Evolutionary conservation across 495 filamentous ascomycete species (phyloP).

Genomic region (Tricharina praecox): DNA sequence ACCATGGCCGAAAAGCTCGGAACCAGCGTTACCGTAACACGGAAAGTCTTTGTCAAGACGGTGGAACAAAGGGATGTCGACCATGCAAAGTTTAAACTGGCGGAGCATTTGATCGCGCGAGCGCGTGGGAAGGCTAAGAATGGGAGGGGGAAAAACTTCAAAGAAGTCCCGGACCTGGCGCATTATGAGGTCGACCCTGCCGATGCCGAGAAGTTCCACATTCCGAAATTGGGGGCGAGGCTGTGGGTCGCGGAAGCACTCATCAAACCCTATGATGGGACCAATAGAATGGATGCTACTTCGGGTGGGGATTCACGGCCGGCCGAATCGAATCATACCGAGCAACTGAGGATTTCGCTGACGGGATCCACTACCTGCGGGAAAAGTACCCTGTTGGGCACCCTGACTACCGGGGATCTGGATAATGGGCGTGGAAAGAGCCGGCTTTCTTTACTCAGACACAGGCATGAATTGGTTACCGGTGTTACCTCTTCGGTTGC

Average conservation of each 20-base stretch:
- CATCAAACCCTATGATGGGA: conserved; percentile 38
- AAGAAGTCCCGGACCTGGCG: neutral
- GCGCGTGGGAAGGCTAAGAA: conserved; percentile 16
- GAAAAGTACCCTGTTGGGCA: conserved; percentile 81
- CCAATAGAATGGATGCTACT: neutral
- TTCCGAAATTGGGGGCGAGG: conserved; percentile 33
- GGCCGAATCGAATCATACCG: conserved; percentile 28
- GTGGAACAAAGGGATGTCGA: conserved; percentile 19
- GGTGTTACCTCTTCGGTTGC: conserved; percentile 86
- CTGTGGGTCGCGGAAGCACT: conserved; percentile 84
- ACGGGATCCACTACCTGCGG: conserved; percentile 84
- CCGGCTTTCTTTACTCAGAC: conserved; percentile 70
- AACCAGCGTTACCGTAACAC: conserved; percentile 67
- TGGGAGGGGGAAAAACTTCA: conserved; percentile 4
- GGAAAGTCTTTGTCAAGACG: conserved; percentile 65
- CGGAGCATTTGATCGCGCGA: conserved; percentile 15
- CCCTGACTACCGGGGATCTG: conserved; percentile 65
- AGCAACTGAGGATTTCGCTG: conserved; percentile 80
- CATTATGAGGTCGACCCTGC: conserved; percentile 8
- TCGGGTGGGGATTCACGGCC: neutral
- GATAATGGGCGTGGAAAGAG: conserved; percentile 89
- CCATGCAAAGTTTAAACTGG: conserved; percentile 16
- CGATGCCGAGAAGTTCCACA: conserved; percentile 18
- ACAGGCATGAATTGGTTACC: conserved; percentile 83
- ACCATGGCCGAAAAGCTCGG: conserved; percentile 85